These are phyloP conservation scores for Penicillium soppii DNA, from an alignment of 495 filamentous ascomycete species.

Conservation along the genomic window DNA sequence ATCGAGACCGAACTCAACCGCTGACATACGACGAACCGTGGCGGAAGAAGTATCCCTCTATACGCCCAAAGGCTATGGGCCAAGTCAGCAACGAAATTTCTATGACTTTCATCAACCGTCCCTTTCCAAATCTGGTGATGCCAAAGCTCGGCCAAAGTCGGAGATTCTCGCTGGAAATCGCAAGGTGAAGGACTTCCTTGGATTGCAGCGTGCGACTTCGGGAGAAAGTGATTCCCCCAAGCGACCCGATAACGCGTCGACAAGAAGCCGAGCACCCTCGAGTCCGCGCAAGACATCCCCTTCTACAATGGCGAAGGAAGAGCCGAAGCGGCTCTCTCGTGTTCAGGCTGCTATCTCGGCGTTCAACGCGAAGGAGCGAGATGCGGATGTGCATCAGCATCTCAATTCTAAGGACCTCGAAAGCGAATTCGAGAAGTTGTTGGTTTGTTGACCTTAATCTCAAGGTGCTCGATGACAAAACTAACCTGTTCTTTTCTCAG, in stretches of 20 bases:
- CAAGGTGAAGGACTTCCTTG: slow-evolving; percentile 38
- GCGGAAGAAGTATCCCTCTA: slow-evolving; percentile 63
- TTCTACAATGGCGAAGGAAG: slow-evolving; percentile 21
- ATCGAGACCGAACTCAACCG: slow-evolving; percentile 22
- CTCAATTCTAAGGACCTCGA: slow-evolving; percentile 48
- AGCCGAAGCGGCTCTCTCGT: slow-evolving; percentile 44
- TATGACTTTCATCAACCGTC: slow-evolving; percentile 57
- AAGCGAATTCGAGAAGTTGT: slow-evolving; percentile 50
- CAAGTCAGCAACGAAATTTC: slow-evolving; percentile 66
- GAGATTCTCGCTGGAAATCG: slow-evolving; percentile 41
- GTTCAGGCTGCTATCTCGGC: slow-evolving; percentile 67
- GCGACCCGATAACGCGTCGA: slow-evolving; percentile 14
- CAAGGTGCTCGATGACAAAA: neutral
- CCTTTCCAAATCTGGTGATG: slow-evolving; percentile 39
- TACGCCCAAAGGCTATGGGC: slow-evolving; percentile 59
- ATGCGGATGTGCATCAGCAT: slow-evolving; percentile 41
- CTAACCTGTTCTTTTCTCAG: slow-evolving; percentile 52
- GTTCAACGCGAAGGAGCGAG: slow-evolving; percentile 52
- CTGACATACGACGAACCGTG: slow-evolving; percentile 41
- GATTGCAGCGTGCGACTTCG: slow-evolving; percentile 24
- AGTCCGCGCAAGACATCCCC: slow-evolving; percentile 18
- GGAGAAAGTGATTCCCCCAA: slow-evolving; percentile 17
- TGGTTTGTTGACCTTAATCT: slow-evolving; percentile 27
- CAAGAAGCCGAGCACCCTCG: slow-evolving; percentile 18
- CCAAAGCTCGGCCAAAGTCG: slow-evolving; percentile 54